Conservation (phyloP, 345 rosid genomes). For the Pistacia atlantica region DNA sequence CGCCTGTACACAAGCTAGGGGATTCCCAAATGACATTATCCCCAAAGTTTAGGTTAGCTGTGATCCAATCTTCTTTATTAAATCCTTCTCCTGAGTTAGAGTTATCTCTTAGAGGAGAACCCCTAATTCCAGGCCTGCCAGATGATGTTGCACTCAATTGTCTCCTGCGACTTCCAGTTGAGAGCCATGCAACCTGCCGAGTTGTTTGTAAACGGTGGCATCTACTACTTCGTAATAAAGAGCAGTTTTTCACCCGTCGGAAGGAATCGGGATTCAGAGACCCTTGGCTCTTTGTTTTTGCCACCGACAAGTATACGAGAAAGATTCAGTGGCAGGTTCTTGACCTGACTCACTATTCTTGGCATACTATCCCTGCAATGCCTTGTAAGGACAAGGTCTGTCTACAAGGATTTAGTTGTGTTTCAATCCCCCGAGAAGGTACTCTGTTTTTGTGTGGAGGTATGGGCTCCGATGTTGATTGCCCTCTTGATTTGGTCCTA, state of each 20-base stretch:
- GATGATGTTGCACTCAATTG: slow-evolving; percentile 84
- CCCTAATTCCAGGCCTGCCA: slow-evolving; percentile 85
- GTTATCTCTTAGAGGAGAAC: slow-evolving; percentile 50
- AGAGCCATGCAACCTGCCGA: slow-evolving; percentile 63
- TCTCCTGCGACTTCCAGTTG: slow-evolving; percentile 73
- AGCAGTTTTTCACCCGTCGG: slow-evolving; percentile 63
- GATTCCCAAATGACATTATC: slow-evolving; percentile 85
- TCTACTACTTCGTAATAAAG: slow-evolving; percentile 64
- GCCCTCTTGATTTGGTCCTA: slow-evolving; percentile 74
- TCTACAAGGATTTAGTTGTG: slow-evolving; percentile 76
- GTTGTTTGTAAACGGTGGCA: slow-evolving; percentile 86
- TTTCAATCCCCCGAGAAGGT: slow-evolving; percentile 58
- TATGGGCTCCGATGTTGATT: slow-evolving; percentile 73
- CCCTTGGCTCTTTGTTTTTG: slow-evolving; percentile 84
- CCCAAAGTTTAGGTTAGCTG: slow-evolving; percentile 76
- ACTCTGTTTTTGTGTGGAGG: slow-evolving; percentile 86
- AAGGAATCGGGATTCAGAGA: slow-evolving; percentile 72
- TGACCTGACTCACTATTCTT: slow-evolving; percentile 63
- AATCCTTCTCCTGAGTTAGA: slow-evolving; percentile 57
- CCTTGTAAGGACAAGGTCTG: slow-evolving; percentile 82
- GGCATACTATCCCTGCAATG: slow-evolving; percentile 87
- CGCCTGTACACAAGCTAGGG: slow-evolving; percentile 85
- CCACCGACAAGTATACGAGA: slow-evolving; percentile 74
- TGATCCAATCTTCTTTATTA: slow-evolving; percentile 54
- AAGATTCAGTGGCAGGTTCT: slow-evolving; percentile 84